Base-by-base conservation (phyloP, 768 basidiomycete genomes). In the Rhodotorula toruloides region DNA sequence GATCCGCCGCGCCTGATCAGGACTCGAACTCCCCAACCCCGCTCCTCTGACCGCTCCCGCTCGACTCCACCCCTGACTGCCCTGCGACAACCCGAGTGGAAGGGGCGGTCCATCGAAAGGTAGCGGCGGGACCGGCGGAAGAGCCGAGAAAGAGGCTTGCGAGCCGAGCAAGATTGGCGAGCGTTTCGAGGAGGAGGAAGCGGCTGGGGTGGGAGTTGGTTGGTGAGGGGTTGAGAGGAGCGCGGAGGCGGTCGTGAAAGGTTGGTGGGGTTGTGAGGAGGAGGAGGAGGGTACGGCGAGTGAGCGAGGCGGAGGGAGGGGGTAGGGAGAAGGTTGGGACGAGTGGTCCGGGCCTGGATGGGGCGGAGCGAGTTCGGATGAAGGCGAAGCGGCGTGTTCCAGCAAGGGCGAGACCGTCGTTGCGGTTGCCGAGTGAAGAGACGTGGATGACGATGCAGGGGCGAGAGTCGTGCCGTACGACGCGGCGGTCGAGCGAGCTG, bases 121-220 rank as follows among this genome's bases (percentile, higher is more conserved):
- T 13, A 65, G 57, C 14, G 57, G 50, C 13, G 49, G 49, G 21
- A 19, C 8, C 11, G 48, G 40, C 9, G 55, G 39, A 16, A 65
- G 53, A 8, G 64, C 58, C 29, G 64, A 54, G 47, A 65, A 65
- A 44, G 44, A 25, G 25, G 57, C 22, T 3, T 44, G 42, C 10
- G 50, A 1, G 40, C 42, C 42, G 43, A 58, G 57, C 6, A 42
- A 10, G 39, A 8, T 21, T 22, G n/a, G 21, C 47, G 47, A 31
- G 27, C 11, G 11, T 16, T 21, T 29, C 17, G 47, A n/a, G 47
- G n/a, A 29, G 7, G 47, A 25, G 27, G 21, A 11, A 4, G 53
- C 6, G 7, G 47, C 29, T 21, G 47, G 11, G 10, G 7, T 13
- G 16, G 44, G 11, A 5, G 44, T 6, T 13, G 44, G 27, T n/a